These are phyloP conservation scores for Ophiostoma novo-ulmi DNA, from an alignment of 2,329 filamentous ascomycete genomes.

Conservation along the genomic window DNA sequence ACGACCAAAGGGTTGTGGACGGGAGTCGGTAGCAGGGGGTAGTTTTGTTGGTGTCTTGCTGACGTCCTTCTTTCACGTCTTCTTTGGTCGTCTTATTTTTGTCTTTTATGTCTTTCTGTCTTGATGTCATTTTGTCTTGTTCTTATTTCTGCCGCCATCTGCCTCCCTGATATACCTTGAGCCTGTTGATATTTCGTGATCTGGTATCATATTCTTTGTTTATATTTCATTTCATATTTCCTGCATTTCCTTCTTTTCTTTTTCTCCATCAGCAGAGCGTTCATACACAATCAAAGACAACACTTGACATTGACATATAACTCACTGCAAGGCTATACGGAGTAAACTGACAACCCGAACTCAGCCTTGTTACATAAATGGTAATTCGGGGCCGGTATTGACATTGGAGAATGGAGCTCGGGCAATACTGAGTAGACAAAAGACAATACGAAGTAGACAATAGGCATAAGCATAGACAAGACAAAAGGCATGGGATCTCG, in stretches of 20 bases:
- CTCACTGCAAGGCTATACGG: not conserved
- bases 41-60: conserved; percentile 9
- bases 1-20: conserved; percentile 61
- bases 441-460: too few species aligned
- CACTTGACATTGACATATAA: not conserved
- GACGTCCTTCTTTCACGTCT: conserved; percentile 1
- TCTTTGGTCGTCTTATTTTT: not conserved
- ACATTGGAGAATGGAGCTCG: not conserved
- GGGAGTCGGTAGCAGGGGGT: conserved; percentile 31
- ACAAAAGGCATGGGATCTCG: not conserved
- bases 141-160: not conserved
- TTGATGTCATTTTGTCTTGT: not conserved
- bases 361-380: not conserved
- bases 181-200: not conserved
- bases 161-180: conserved; percentile 1
- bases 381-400: not conserved
- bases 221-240: not conserved
- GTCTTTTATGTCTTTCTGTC: conserved; percentile 1
- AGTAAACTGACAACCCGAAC: not conserved
- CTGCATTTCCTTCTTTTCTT: not conserved
- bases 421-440: too few species aligned
- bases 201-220: conserved; percentile 15
- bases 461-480: too few species aligned
- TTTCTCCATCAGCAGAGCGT: not conserved
- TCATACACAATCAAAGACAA: not conserved